These are phyloP conservation scores for Podospora didyma DNA, from an alignment of 495 filamentous ascomycete genomes.

Conservation along the genomic window DNA sequence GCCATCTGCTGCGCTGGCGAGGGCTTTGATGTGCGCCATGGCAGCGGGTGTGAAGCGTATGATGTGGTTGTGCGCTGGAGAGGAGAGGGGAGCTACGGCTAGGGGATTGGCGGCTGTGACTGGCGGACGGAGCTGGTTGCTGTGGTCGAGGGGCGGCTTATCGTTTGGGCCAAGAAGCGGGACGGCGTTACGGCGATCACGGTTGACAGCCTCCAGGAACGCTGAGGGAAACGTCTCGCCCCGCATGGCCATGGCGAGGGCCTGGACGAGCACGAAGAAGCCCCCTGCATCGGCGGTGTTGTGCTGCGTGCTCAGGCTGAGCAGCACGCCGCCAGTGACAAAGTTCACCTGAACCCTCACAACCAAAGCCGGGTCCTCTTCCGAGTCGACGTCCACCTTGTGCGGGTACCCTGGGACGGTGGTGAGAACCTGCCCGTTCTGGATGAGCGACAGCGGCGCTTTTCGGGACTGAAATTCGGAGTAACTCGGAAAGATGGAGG, in stretches of 20 bases:
- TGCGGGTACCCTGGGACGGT: conserved; percentile 25
- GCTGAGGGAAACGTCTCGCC: conserved; percentile 16
- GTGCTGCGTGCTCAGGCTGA: conserved; percentile 34
- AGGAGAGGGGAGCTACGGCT: not conserved
- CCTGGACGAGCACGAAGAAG: conserved; percentile 28
- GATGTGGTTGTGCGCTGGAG: conserved; percentile 15
- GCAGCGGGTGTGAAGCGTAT: conserved; percentile 19
- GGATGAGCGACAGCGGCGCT: conserved; percentile 29
- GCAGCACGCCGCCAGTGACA: conserved; percentile 26
- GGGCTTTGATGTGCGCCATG: conserved; percentile 47
- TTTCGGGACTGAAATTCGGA: conserved; percentile 16
- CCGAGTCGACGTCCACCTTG: conserved; percentile 19
- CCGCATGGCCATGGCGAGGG: conserved; percentile 30
- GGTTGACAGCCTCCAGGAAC: conserved; percentile 28
- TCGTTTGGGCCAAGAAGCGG: conserved; percentile 22
- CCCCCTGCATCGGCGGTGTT: conserved; percentile 40
- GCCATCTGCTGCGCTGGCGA: conserved; percentile 59
- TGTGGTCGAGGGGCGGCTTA: conserved; percentile 32
- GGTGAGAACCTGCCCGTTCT: conserved; percentile 18
- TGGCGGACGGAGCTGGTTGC: conserved; percentile 15
- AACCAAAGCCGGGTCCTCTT: conserved; percentile 28
- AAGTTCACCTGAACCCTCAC: conserved; percentile 32
- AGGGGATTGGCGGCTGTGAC: not conserved
- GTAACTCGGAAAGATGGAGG: conserved; percentile 19
- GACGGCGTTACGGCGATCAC: conserved; percentile 30